Percentiles rank a stretch among this genome's conserved stretches.
These are phyloP conservation scores for Penicillium desertorum DNA, from an alignment of 495 filamentous ascomycete species.

Conservation along the genomic window DNA sequence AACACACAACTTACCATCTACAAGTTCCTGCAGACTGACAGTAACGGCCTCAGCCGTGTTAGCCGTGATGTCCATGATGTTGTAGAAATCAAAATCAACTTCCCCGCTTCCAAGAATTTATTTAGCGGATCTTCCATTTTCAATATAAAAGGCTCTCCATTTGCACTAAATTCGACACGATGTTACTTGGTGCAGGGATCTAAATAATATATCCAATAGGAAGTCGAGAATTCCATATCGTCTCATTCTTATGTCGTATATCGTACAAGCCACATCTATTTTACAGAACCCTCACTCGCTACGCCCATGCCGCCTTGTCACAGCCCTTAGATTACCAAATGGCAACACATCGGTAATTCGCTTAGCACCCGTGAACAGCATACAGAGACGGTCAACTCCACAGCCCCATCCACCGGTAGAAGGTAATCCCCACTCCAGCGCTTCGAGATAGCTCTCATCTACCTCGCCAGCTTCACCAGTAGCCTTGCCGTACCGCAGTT, in stretches of 20 bases:
- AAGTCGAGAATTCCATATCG: not conserved
- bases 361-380: slow-evolving; percentile 76
- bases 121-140: not conserved
- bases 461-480: slow-evolving; percentile 47
- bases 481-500: slow-evolving; percentile 46
- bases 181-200: slow-evolving; percentile 8
- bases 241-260: slow-evolving; percentile 3
- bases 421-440: slow-evolving; percentile 83
- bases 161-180: slow-evolving; percentile 1
- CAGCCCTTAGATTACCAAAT: slow-evolving; percentile 75
- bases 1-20: slow-evolving; percentile 25
- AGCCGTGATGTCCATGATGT: slow-evolving; percentile 12
- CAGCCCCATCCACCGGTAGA: slow-evolving; percentile 96
- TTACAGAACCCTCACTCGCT: slow-evolving; percentile 43
- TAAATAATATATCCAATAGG: slow-evolving; percentile 2
- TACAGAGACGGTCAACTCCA: slow-evolving; percentile 83
- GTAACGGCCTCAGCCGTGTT: slow-evolving; percentile 48
- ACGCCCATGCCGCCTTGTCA: slow-evolving; percentile 35
- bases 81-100: slow-evolving; percentile 14
- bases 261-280: slow-evolving; percentile 33
- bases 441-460: slow-evolving; percentile 82
- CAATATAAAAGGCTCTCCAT: not conserved
- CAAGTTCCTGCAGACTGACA: slow-evolving; percentile 55
- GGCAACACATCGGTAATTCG: slow-evolving; percentile 80
- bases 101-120: slow-evolving; percentile 23